Evolutionary conservation across 352 stramenopile genomes (phyloP).

Genomic region (Phytophthora melonis): DNA sequence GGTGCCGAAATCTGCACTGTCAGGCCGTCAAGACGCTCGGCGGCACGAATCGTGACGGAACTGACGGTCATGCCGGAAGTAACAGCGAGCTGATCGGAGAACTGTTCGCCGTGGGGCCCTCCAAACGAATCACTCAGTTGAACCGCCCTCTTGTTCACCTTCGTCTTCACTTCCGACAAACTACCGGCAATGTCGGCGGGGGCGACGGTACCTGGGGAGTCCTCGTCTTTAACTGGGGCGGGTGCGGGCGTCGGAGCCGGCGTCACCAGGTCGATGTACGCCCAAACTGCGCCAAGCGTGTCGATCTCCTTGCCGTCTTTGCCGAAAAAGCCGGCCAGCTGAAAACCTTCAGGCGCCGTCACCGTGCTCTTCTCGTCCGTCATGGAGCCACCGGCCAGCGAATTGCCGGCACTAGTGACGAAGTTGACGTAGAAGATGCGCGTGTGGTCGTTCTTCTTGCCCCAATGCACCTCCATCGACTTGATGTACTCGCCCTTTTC

Average conservation of each 20-base stretch:
- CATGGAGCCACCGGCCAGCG: slow-evolving; percentile 26
- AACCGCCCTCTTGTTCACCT: slow-evolving; percentile 25
- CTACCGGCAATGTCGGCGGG: slow-evolving; percentile 30
- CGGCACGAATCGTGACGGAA: slow-evolving; percentile 27
- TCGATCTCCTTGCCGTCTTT: slow-evolving; percentile 30
- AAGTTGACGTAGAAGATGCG: slow-evolving; percentile 42
- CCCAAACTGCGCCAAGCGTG: slow-evolving; percentile 28
- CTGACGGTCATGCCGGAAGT: slow-evolving; percentile 35
- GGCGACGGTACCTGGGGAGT: slow-evolving; percentile 23
- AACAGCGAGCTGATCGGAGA: slow-evolving; percentile 43
- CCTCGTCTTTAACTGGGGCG: slow-evolving; percentile 9
- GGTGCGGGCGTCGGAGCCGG: slow-evolving; percentile 26
- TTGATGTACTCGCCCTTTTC: slow-evolving; percentile 27
- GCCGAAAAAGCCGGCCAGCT: slow-evolving; percentile 30
- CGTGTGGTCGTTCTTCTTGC: slow-evolving; percentile 22
- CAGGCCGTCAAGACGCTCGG: slow-evolving; percentile 37
- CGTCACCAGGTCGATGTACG: slow-evolving; percentile 28
- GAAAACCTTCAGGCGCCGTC: slow-evolving; percentile 32
- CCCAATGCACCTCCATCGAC: slow-evolving; percentile 43
- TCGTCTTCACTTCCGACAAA: slow-evolving; percentile 24
- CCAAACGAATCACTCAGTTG: slow-evolving; percentile 50
- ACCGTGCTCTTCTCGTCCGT: slow-evolving; percentile 27
- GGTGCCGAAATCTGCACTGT: slow-evolving; percentile 13
- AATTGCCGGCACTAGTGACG: slow-evolving; percentile 29
- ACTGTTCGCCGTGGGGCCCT: slow-evolving; percentile 50